Percentiles rank a stretch among this genome's conserved stretches.
Conservation (phyloP, 345 rosid genomes). For the Pistacia vera region DNA sequence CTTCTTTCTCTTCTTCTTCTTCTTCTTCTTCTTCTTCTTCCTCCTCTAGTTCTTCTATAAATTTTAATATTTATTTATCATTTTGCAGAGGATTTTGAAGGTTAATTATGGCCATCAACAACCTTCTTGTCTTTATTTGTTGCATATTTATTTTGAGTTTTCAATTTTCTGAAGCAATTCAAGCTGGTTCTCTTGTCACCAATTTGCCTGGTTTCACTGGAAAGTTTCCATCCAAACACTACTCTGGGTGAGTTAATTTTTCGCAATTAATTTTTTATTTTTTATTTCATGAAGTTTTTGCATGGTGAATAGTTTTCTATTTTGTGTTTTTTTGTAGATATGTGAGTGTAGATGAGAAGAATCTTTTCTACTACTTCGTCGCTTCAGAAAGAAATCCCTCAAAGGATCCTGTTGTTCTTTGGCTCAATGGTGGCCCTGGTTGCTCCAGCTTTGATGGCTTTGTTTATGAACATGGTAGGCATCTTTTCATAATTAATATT, state of each 20-base stretch:
- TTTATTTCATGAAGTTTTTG: neutral
- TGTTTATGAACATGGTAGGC: constrained; percentile 45
- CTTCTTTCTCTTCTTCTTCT: too few relatives aligned
- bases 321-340: constrained; percentile 23
- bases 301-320: neutral
- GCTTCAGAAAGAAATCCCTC: constrained; percentile 35
- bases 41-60: neutral
- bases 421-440: constrained; percentile 59
- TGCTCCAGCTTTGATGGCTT: constrained; percentile 56
- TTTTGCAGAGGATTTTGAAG: too few relatives aligned
- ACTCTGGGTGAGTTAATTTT: constrained; percentile 28
- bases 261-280: too few relatives aligned
- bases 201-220: constrained; percentile 39
- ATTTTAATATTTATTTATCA: too few relatives aligned
- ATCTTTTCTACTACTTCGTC: constrained; percentile 44
- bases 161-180: constrained; percentile 16
- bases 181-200: constrained; percentile 16
- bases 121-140: neutral
- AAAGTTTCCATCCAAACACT: constrained; percentile 43
- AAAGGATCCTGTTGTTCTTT: constrained; percentile 44
- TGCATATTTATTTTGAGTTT: constrained; percentile 13
- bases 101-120: too few relatives aligned
- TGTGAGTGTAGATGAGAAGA: constrained; percentile 35
- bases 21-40: too few relatives aligned
- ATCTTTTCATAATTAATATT: neutral